Evolutionary conservation across 2,329 filamentous ascomycete species (phyloP).

Genomic region (Coleophoma cylindrospora): DNA sequence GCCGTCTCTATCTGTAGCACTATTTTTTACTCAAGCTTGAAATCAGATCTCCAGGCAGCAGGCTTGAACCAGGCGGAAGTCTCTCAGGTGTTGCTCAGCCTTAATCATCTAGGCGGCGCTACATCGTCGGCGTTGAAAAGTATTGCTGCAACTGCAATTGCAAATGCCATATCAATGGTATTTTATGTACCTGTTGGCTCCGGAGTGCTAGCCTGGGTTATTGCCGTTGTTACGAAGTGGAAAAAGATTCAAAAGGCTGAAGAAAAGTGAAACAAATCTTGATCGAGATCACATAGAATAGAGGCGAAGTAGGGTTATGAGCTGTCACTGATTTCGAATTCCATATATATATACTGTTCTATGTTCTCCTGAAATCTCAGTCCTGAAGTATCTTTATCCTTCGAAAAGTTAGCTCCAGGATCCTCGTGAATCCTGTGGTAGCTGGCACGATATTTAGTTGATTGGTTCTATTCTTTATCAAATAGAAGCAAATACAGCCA

Average conservation of each 20-base stretch:
- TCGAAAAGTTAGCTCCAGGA: no score
- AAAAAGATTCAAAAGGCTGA: background rate
- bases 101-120: background rate
- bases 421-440: no score
- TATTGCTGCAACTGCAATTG: background rate
- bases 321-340: no score
- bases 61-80: background rate
- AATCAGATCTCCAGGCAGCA: background rate
- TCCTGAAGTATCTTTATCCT: no score
- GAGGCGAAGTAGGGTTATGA: no score
- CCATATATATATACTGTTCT: no score
- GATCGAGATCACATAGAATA: no score
- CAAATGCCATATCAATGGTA: background rate
- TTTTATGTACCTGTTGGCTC: background rate
- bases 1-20: constrained; percentile 1
- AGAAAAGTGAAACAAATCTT: background rate
- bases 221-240: background rate
- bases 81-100: background rate
- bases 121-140: background rate
- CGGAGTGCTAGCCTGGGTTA: background rate
- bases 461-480: no score
- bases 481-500: no score
- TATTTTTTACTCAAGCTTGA: background rate
- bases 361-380: no score
- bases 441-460: no score